These are phyloP conservation scores for Urochloa ruziziensis DNA, from an alignment of 176 grass and related monocot genomes.

Conservation along the genomic window DNA sequence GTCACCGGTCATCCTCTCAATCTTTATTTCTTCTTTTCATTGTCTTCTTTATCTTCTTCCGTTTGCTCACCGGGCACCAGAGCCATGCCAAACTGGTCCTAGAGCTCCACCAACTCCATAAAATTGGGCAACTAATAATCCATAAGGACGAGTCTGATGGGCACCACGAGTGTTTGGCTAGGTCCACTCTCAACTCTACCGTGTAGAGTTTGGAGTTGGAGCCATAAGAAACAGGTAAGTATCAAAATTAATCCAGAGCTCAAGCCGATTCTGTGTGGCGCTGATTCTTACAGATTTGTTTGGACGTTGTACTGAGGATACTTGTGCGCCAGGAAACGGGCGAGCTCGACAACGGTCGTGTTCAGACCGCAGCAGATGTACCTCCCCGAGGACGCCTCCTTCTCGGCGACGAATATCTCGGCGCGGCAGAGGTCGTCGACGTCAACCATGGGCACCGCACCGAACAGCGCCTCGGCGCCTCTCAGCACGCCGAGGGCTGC, in stretches of 20 bases:
- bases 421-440: slow-evolving; percentile 69
- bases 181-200: too few relatives aligned
- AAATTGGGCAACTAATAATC: too few relatives aligned
- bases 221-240: too few relatives aligned
- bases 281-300: slow-evolving; percentile 10
- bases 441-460: slow-evolving; percentile 6
- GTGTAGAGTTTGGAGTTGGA: too few relatives aligned
- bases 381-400: slow-evolving; percentile 30
- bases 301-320: slow-evolving; percentile 61
- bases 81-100: too few relatives aligned
- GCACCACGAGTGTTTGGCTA: too few relatives aligned
- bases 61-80: too few relatives aligned
- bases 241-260: not conserved
- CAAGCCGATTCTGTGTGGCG: not conserved
- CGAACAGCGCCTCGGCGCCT: not conserved
- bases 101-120: too few relatives aligned
- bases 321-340: slow-evolving; percentile 34
- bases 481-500: slow-evolving; percentile 25
- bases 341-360: slow-evolving; percentile 35
- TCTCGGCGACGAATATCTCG: slow-evolving; percentile 64
- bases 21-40: too few relatives aligned
- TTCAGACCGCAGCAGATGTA: slow-evolving; percentile 65
- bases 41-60: too few relatives aligned
- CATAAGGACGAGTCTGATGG: too few relatives aligned
- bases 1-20: too few relatives aligned